Conservation (phyloP, 345 rosid genomes). For the Gossypium anomalum region DNA sequence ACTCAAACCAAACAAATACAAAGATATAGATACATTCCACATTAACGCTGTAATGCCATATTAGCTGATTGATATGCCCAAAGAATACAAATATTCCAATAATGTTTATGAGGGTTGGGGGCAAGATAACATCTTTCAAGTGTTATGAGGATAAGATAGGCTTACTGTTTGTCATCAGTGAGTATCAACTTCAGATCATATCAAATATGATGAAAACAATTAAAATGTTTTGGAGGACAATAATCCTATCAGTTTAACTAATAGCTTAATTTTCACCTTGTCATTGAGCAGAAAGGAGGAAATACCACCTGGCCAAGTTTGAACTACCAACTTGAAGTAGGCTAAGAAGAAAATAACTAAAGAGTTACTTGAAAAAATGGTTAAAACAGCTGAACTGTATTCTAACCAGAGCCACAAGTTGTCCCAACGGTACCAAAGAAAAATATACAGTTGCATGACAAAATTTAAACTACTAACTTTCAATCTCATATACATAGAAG, state of each 20-base stretch:
- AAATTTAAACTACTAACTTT: background rate
- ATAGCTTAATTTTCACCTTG: background rate
- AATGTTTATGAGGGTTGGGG: background rate
- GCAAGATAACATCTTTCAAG: background rate
- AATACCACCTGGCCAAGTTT: background rate
- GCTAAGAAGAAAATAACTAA: background rate
- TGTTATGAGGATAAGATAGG: background rate
- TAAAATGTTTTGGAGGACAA: too few relatives aligned
- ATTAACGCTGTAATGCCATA: background rate
- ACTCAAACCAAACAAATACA: background rate
- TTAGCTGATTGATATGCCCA: background rate
- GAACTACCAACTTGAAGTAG: background rate
- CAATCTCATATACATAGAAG: background rate
- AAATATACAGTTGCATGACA: background rate
- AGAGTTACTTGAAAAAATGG: background rate
- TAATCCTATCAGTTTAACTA: too few relatives aligned
- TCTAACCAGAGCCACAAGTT: background rate
- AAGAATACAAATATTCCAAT: background rate
- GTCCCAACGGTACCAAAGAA: background rate
- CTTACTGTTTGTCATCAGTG: background rate
- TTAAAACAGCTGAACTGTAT: background rate
- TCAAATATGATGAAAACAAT: background rate
- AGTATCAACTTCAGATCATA: background rate
- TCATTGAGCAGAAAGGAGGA: constrained; percentile 1
- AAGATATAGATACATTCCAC: background rate